Base-by-base conservation (phyloP, 2,329 filamentous ascomycete genomes). In the Phaeosphaeriaceae sp. region DNA sequence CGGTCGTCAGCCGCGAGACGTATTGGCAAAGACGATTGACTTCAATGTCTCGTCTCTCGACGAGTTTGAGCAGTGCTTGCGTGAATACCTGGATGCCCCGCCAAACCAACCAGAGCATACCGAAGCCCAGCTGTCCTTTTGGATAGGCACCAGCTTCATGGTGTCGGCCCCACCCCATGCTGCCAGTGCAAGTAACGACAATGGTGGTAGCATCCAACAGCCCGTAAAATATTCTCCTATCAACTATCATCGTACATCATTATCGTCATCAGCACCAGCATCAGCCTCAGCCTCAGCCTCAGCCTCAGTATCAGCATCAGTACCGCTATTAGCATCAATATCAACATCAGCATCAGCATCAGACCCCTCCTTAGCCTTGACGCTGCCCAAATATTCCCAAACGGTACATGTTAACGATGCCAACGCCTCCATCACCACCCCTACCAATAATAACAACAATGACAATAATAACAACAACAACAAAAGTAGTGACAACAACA, bases 101-200 rank as follows among this genome's bases (percentile, higher is more conserved):
- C 64, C 64, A 28, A 67, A 70, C 6, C 42, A 68, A 37, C 70
- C 71, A 21, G 72, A 74, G 47, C 71, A 74, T 54, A 69, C 70
- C 40, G 68, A 72, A 39, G 71, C 70, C 46, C 70, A 73, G 56
- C 55, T 75, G 16, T 67, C 64, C 47, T 71, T 75, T 46, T 74
- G 70, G 70, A 68, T 67, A 18, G 69, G 68, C 48, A 63, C 72
- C 18, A 63, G 52, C 49, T 74, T 75, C 53, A 48, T 67, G 37
- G 71, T 74, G 34, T 50, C 54, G 35, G 46, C 53, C 7, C 48
- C 57, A 12, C 35, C 33, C 18, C 42, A 34, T 33, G 35, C 18
- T 41, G 39, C 13, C 42, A 42, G 18, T 46, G n/a, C 28, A 42
- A 42, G 13, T 36, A 44, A 13, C 35, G 28, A 8, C 38, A 42